These are phyloP conservation scores for Lactifluus volemus DNA, from an alignment of 768 basidiomycete species.

Conservation along the genomic window DNA sequence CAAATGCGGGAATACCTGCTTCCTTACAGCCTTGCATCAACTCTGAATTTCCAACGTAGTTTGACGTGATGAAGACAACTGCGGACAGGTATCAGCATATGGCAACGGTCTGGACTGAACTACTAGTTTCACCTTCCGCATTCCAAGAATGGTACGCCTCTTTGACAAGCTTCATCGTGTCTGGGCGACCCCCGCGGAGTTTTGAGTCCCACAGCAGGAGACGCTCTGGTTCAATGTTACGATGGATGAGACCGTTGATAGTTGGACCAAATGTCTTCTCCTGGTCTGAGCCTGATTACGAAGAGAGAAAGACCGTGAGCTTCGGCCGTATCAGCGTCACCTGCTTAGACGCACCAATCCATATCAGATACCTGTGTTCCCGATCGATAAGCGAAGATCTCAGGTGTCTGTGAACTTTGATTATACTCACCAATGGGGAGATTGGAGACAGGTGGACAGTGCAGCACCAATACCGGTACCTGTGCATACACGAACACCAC, in stretches of 20 bases:
- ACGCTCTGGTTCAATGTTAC: constrained; percentile 32
- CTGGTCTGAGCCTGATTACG: constrained; percentile 31
- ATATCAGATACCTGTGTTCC: constrained; percentile 30
- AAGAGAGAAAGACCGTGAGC: not conserved
- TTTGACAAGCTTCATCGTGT: constrained; percentile 31
- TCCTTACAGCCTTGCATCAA: constrained; percentile 34
- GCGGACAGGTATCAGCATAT: not conserved
- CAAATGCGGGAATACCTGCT: constrained; percentile 31
- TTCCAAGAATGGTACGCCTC: constrained; percentile 30
- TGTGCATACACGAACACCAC: constrained; percentile 38
- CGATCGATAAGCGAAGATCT: not conserved
- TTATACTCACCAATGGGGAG: constrained; percentile 28
- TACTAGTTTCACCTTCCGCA: constrained; percentile 25
- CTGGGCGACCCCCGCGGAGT: constrained; percentile 31
- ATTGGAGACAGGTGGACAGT: constrained; percentile 36
- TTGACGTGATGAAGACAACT: constrained; percentile 38
- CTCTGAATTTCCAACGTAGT: constrained; percentile 33
- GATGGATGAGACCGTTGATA: constrained; percentile 32
- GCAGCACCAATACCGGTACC: constrained; percentile 39
- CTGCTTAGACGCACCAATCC: constrained; percentile 26
- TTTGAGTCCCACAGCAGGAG: constrained; percentile 36
- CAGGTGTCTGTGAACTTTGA: not conserved
- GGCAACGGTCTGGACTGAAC: too few relatives aligned
- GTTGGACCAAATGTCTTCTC: constrained; percentile 39
- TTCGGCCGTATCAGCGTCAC: not conserved